These are phyloP conservation scores for Rosa chinensis DNA, from an alignment of 306 rosid species.

Conservation along the genomic window DNA sequence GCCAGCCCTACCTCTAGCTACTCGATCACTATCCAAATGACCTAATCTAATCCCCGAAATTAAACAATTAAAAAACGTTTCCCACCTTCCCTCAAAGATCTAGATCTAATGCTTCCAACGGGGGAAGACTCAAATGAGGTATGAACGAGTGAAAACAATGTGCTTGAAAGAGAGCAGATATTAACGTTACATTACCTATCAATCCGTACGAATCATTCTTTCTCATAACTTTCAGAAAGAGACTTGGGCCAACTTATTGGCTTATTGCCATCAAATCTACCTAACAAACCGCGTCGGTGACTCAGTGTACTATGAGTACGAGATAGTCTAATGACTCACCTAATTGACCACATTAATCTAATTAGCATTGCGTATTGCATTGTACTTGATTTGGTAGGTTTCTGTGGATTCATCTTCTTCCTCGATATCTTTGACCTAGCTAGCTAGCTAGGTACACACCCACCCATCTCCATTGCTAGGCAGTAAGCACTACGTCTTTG, in stretches of 20 bases:
- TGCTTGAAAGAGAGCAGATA: background rate
- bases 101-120: background rate
- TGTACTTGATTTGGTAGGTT: background rate
- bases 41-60: background rate
- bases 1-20: background rate
- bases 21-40: background rate
- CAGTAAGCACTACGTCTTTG: background rate
- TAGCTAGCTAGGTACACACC: background rate
- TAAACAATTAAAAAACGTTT: background rate
- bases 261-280: background rate
- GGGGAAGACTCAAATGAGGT: background rate
- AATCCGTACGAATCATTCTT: background rate
- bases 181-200: background rate
- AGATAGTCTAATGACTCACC: background rate
- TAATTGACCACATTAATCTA: background rate
- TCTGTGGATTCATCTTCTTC: background rate
- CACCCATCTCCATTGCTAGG: background rate
- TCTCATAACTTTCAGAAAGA: background rate
- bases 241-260: background rate
- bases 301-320: background rate
- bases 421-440: background rate
- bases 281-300: constrained; percentile 9
- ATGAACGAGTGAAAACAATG: background rate
- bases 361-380: background rate
- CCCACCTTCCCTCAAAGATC: background rate